A percentile compares a stretch with the other conserved stretches of the same genome.
Conservation (phyloP, 495 filamentous ascomycete genomes). For the Collariella sp. region DNA sequence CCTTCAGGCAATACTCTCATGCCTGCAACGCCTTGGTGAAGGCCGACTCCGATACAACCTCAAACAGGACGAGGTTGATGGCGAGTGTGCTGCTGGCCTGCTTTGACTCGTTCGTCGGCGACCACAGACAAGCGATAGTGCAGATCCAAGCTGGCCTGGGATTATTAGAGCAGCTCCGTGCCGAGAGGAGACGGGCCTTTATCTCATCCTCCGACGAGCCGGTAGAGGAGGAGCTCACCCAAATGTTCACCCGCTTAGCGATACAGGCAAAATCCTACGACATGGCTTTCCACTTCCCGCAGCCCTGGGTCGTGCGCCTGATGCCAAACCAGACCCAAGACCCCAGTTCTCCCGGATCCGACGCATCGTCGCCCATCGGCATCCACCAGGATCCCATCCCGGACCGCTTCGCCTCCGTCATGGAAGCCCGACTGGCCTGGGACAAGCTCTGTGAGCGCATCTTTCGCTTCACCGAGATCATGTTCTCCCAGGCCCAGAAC, state of each 20-base stretch:
- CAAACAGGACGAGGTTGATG: constrained; percentile 40
- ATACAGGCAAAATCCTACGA: constrained; percentile 54
- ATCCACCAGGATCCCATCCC: constrained; percentile 35
- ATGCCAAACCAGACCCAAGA: constrained; percentile 28
- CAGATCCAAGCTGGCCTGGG: constrained; percentile 40
- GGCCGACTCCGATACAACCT: constrained; percentile 26
- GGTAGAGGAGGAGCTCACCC: constrained; percentile 48
- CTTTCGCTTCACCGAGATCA: constrained; percentile 45
- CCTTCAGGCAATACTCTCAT: constrained; percentile 38
- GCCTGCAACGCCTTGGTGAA: constrained; percentile 31
- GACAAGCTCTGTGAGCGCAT: constrained; percentile 44
- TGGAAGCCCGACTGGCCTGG: constrained; percentile 42
- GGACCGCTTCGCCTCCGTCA: constrained; percentile 37
- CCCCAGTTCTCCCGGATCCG: constrained; percentile 34
- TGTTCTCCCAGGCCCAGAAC: constrained; percentile 38
- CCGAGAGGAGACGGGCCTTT: constrained; percentile 31
- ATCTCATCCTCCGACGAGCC: constrained; percentile 36
- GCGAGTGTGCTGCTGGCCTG: constrained; percentile 41
- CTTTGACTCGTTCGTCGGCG: constrained; percentile 45
- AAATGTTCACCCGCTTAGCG: constrained; percentile 49
- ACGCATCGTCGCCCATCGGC: constrained; percentile 36
- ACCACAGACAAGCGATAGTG: constrained; percentile 40
- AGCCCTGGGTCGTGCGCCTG: constrained; percentile 46
- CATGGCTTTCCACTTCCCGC: constrained; percentile 53
- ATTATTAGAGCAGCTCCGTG: constrained; percentile 37